Base-by-base conservation (phyloP, 768 basidiomycete genomes). In the Fibroporia radiculosa region DNA sequence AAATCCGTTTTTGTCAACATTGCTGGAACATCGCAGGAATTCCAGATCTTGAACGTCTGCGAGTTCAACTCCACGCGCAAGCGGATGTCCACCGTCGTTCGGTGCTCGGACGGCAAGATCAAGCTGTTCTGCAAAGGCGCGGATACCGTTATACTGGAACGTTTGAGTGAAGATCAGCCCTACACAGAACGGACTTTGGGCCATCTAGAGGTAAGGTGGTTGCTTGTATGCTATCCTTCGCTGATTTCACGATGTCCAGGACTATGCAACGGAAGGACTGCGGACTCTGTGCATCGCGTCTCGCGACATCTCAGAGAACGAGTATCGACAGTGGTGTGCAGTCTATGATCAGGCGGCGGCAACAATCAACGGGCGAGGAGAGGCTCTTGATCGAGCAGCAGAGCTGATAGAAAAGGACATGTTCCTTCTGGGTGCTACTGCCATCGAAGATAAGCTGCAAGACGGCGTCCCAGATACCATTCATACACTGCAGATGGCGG, bases 11-110 rank as follows among this genome's bases (percentile, higher is more conserved):
- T 90, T 59, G 80, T 98, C 42, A 83, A 86, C 31, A 71, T 93
- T 45, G 70, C 75, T 40, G 92, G 90, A 16, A 64, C 70, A 44
- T 66, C 72, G 0, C 74, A 78, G 45, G 92, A 98, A 60, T 98
- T 82, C 60, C 80, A 97, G 58, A 78, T 98, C 45, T 65, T 99
- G 48, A 98, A 98, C 58, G 85, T 99, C 34, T 96, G 93, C 75
- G 96, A 98, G 66, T 99, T 99, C 74, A 98, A 98, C 61, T 96
- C 92, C 19, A 90, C 92, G 3, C 78, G 96, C 40, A 98, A 99
- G 59, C 78, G 96, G 47, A 98, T 99, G 96, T 98, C 96, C 22
- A 95, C 93, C 1, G 66, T 99, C 54, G 77, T 99, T 25, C 80
- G 92, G 19, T 74, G 77, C 20, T 85, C 93, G 0, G 82, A 91